phyloP scores from a whole-genome alignment of 2,329 filamentous ascomycete species.

The Colletotrichum filicis region DNA sequence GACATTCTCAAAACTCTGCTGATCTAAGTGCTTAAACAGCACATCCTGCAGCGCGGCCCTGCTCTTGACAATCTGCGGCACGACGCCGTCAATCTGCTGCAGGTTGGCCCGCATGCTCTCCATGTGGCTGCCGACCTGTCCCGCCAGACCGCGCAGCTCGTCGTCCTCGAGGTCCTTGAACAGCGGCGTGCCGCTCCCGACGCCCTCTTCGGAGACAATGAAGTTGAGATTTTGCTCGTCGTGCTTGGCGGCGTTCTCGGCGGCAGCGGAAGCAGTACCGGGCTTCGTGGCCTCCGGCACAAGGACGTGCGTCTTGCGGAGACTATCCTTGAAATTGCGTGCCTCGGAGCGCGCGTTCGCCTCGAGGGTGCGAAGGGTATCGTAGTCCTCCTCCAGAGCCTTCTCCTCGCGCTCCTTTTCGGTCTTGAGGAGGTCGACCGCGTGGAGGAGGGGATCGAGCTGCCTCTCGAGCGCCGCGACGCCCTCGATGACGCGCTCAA shows the following conservation, averaged over 20 bases:
- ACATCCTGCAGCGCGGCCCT: constrained; percentile 61
- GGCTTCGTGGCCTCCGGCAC: constrained; percentile 50
- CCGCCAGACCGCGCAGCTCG: constrained; percentile 56
- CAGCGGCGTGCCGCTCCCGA: constrained; percentile 30
- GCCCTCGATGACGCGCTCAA: constrained; percentile 72
- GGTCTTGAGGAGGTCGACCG: constrained; percentile 67
- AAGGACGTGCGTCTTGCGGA: constrained; percentile 61
- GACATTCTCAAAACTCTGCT: constrained; percentile 58
- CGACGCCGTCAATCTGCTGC: constrained; percentile 62
- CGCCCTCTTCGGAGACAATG: constrained; percentile 22
- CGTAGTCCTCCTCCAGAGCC: constrained; percentile 67
- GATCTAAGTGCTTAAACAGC: constrained; percentile 57
- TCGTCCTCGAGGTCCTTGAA: constrained; percentile 54
- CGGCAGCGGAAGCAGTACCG: constrained; percentile 12
- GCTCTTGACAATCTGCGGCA: constrained; percentile 59
- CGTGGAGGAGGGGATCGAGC: constrained; percentile 71
- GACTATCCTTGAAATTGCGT: constrained; percentile 59
- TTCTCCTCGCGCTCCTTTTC: constrained; percentile 68
- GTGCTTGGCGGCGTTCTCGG: constrained; percentile 4
- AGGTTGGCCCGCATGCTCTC: constrained; percentile 67
- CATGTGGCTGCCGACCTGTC: constrained; percentile 65
- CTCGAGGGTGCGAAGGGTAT: constrained; percentile 61
- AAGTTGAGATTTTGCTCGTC: constrained; percentile 34
- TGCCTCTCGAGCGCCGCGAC: constrained; percentile 65
- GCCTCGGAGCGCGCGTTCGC: constrained; percentile 66